phyloP scores from a whole-genome alignment of 805 yeast species.

The Maudiozyma bulderi region DNA sequence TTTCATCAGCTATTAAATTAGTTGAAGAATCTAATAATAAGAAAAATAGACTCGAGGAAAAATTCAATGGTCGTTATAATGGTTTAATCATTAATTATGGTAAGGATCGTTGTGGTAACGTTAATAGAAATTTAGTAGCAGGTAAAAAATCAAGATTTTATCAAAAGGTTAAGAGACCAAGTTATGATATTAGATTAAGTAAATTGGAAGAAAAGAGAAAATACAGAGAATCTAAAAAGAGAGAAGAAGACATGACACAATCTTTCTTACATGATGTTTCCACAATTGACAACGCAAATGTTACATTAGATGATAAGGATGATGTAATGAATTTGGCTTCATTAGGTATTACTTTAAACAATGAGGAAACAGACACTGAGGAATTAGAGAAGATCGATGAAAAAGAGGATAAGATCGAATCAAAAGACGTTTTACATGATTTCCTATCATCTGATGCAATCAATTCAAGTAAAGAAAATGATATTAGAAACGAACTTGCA shows the following conservation, averaged over 20 bases:
- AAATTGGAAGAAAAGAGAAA: conserved; percentile 26
- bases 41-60: conserved; percentile 29
- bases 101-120: conserved; percentile 71
- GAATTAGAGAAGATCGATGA: background rate
- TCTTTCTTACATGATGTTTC: background rate
- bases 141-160: conserved; percentile 38
- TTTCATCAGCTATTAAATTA: conserved; percentile 51
- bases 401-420: background rate
- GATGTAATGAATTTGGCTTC: conserved; percentile 7
- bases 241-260: background rate
- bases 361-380: background rate
- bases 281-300: background rate
- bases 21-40: conserved; percentile 47
- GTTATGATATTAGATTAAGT: conserved; percentile 17
- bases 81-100: conserved; percentile 58
- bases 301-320: background rate
- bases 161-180: conserved; percentile 33
- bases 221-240: conserved; percentile 13
- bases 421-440: background rate
- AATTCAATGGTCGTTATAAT: conserved; percentile 38
- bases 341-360: conserved; percentile 9
- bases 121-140: conserved; percentile 32
- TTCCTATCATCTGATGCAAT: background rate
- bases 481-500: background rate
- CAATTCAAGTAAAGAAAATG: background rate